Percentiles rank a stretch among this genome's conserved stretches.
These are phyloP conservation scores for Solanum bukasovii DNA, from an alignment of 257 asterid genomes.

Conservation along the genomic window DNA sequence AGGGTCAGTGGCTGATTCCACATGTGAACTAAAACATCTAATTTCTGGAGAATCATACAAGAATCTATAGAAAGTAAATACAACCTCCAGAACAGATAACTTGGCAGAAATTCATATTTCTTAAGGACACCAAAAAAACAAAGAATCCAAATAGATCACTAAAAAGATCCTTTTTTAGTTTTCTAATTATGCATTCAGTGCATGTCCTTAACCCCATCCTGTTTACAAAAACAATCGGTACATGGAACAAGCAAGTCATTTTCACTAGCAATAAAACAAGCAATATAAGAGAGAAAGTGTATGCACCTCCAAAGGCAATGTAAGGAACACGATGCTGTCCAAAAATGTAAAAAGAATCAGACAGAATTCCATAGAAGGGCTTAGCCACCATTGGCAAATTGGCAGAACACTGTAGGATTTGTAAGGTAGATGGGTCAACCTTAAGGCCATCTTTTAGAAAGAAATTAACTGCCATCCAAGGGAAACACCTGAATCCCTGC, in stretches of 20 bases:
- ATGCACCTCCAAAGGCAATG: constrained; percentile 74
- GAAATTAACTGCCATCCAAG: constrained; percentile 91
- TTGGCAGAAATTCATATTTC: background rate
- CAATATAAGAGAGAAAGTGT: background rate
- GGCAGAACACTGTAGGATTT: constrained; percentile 86
- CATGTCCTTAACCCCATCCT: background rate
- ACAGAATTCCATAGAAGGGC: constrained; percentile 73
- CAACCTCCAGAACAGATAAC: background rate
- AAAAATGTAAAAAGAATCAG: constrained; percentile 73
- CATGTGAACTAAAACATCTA: background rate
- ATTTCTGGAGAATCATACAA: background rate
- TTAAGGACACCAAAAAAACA: background rate
- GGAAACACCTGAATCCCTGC: constrained; percentile 92
- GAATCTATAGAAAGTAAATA: background rate
- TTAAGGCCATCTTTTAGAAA: constrained; percentile 79
- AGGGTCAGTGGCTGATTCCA: background rate
- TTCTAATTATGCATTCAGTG: background rate
- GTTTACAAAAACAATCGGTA: background rate
- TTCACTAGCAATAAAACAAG: background rate
- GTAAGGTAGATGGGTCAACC: constrained; percentile 77
- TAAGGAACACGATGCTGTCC: constrained; percentile 97
- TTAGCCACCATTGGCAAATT: constrained; percentile 94
- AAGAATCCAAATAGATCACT: background rate
- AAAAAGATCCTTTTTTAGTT: background rate
- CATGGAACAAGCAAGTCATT: background rate